Conservation (phyloP, 2,329 filamentous ascomycete genomes). For the Cladophialophora exuberans region DNA sequence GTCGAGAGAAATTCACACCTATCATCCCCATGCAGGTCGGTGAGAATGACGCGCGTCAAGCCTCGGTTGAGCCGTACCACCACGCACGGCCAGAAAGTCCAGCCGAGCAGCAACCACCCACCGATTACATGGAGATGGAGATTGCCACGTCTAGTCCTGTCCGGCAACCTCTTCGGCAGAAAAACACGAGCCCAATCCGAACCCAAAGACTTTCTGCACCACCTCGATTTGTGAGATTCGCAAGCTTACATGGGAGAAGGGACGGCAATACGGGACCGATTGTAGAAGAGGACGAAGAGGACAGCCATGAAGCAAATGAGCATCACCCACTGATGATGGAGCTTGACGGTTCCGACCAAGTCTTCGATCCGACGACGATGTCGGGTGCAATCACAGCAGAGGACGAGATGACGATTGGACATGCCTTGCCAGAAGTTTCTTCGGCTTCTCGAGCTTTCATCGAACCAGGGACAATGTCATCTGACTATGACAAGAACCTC, state of each 20-base stretch:
- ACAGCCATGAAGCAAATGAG: slow-evolving; percentile 8
- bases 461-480: neutral
- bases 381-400: neutral
- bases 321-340: slow-evolving; percentile 12
- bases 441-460: slow-evolving; percentile 6
- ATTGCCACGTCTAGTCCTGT: slow-evolving; percentile 8
- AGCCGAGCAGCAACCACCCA: slow-evolving; percentile 6
- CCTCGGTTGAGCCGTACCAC: slow-evolving; percentile 24
- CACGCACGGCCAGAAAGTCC: slow-evolving; percentile 2
- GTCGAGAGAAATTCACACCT: slow-evolving; percentile 26
- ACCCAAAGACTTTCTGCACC: slow-evolving; percentile 24
- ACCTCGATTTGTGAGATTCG: slow-evolving; percentile 29
- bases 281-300: slow-evolving; percentile 24
- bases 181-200: slow-evolving; percentile 15
- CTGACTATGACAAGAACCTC: neutral
- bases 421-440: neutral
- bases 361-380: neutral
- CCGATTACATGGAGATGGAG: neutral
- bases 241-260: slow-evolving; percentile 28
- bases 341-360: neutral
- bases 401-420: slow-evolving; percentile 1
- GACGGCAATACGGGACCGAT: slow-evolving; percentile 19
- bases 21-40: slow-evolving; percentile 30
- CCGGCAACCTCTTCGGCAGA: neutral
- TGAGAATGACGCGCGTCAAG: slow-evolving; percentile 30